Base-by-base conservation (phyloP, 2,329 filamentous ascomycete species). In the Colletotrichum gigasporum region DNA sequence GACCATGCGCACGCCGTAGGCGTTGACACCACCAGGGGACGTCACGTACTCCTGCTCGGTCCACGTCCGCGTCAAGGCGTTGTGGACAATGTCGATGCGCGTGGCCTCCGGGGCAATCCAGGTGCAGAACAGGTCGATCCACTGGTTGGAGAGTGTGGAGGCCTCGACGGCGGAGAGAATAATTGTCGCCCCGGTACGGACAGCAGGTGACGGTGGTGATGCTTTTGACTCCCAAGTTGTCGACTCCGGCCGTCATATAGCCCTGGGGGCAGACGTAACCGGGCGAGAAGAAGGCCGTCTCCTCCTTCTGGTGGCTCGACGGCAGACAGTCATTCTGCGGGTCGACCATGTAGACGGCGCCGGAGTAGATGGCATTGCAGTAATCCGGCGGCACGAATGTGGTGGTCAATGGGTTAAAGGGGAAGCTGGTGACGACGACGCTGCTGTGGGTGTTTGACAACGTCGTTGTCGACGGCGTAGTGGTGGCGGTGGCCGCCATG, bases 201-300 rank as follows among this genome's bases (percentile, higher is more conserved):
- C 69, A 73, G 47, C 71, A 72, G 6, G 69, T 71, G 9, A 73
- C 68, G 2, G 71, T 72, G 3, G 70, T 71, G 57, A 72, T 68
- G 50, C 64, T 67, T 18, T 42, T 47, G 12, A 70, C 66, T 16
- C 68, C 68, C 5, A 55, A 59, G 48, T 60, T 69, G 52, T 71
- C 67, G 26, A 63, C 47, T 35, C 69, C 70, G 10, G 71, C 71
- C 8, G 48, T 67, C 37, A 63, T 63, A 52, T 63, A 63, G 2
- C 59, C 59, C 18, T 53, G 6, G 6, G 59, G 59, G 11, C 58
- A 62, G 24, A 62, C 58, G 16, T 55, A 62, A 5, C 58, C 58
- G 2, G 58, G 58, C 2, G 45, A 30, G 53, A 66, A 70, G 53
- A 65, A 69, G 4, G 56, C 57, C 5, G 62, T 63, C 18, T 66